Percentiles rank a stretch among this genome's conserved stretches.
Evolutionary conservation across 2,329 filamentous ascomycete genomes (phyloP).

Genomic region (Trichophaea hybrida): DNA sequence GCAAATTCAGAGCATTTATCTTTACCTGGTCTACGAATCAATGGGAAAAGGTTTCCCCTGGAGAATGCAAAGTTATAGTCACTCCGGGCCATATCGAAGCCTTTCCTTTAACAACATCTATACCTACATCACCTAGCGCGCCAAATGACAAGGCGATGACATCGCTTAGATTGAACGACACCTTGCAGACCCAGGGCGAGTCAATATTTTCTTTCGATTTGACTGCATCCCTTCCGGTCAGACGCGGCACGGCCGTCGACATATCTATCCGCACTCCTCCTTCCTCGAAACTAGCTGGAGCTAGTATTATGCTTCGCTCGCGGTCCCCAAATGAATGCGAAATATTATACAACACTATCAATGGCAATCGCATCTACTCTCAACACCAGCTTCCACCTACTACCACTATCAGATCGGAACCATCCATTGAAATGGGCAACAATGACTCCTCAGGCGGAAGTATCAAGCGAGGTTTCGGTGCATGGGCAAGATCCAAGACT

Average conservation of each 20-base stretch:
- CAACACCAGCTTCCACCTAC: slow-evolving; percentile 10
- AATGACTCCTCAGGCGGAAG: slow-evolving; percentile 16
- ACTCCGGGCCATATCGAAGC: slow-evolving; percentile 41
- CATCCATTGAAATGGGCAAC: slow-evolving; percentile 12
- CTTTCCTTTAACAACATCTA: slow-evolving; percentile 11
- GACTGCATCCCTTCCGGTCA: slow-evolving; percentile 77
- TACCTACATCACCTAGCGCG: slow-evolving; percentile 23
- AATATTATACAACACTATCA: slow-evolving; percentile 70
- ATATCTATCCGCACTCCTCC: slow-evolving; percentile 86
- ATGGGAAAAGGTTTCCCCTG: slow-evolving; percentile 47
- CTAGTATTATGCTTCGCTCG: slow-evolving; percentile 82
- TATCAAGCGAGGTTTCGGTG: slow-evolving; percentile 22
- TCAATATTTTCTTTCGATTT: slow-evolving; percentile 58
- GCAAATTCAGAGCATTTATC: slow-evolving; percentile 44
- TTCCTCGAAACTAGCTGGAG: slow-evolving; percentile 51
- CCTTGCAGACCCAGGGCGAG: neutral
- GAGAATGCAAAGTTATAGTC: slow-evolving; percentile 49
- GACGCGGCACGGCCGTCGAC: slow-evolving; percentile 81
- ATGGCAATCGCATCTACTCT: slow-evolving; percentile 56
- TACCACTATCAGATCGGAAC: neutral
- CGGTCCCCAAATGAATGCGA: slow-evolving; percentile 63
- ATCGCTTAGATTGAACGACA: slow-evolving; percentile 26
- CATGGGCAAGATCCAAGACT: slow-evolving; percentile 19
- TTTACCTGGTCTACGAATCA: slow-evolving; percentile 49
- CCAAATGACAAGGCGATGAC: slow-evolving; percentile 32